Evolutionary conservation across 108 stramenopile species (phyloP).

Genomic region (Skeletonema tropicum): DNA sequence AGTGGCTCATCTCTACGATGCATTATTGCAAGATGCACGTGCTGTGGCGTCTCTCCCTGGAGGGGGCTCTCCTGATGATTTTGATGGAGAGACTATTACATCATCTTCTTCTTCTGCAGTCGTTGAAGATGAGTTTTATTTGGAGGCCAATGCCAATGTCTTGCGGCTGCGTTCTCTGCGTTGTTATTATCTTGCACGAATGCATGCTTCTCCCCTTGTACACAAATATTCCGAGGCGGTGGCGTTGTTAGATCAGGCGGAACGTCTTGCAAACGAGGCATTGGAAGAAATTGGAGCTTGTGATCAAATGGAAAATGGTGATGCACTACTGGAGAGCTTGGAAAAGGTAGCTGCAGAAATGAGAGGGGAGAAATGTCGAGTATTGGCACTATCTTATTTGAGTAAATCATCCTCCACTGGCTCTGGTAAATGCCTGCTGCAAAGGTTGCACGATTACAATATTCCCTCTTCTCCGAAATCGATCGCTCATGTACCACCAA

Average conservation of each 20-base stretch:
- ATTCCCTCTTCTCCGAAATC: slow-evolving; percentile 45
- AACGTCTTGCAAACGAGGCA: slow-evolving; percentile 58
- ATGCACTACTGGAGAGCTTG: slow-evolving; percentile 59
- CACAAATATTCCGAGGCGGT: slow-evolving; percentile 53
- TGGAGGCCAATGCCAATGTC: slow-evolving; percentile 80
- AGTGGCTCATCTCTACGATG: slow-evolving; percentile 78
- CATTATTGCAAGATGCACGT: slow-evolving; percentile 77
- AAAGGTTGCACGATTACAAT: slow-evolving; percentile 70
- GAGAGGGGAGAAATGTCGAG: slow-evolving; percentile 45
- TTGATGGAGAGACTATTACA: not conserved
- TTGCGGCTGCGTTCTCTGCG: slow-evolving; percentile 72
- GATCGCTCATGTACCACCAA: slow-evolving; percentile 39
- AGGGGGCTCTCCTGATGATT: slow-evolving; percentile 36
- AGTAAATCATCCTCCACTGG: slow-evolving; percentile 28
- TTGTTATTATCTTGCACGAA: slow-evolving; percentile 60
- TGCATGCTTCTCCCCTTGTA: slow-evolving; percentile 51
- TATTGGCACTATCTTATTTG: slow-evolving; percentile 37
- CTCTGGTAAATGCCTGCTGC: slow-evolving; percentile 50
- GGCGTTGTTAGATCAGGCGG: slow-evolving; percentile 68
- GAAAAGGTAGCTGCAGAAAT: slow-evolving; percentile 49
- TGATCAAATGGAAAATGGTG: slow-evolving; percentile 68
- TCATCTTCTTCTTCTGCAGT: slow-evolving; percentile 2
- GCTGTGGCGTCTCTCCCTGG: slow-evolving; percentile 59
- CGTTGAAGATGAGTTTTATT: slow-evolving; percentile 73
- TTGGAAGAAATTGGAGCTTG: slow-evolving; percentile 85